Evolutionary conservation across 1,139 yeast species (phyloP).

Genomic region (Zygoascus sp.): DNA sequence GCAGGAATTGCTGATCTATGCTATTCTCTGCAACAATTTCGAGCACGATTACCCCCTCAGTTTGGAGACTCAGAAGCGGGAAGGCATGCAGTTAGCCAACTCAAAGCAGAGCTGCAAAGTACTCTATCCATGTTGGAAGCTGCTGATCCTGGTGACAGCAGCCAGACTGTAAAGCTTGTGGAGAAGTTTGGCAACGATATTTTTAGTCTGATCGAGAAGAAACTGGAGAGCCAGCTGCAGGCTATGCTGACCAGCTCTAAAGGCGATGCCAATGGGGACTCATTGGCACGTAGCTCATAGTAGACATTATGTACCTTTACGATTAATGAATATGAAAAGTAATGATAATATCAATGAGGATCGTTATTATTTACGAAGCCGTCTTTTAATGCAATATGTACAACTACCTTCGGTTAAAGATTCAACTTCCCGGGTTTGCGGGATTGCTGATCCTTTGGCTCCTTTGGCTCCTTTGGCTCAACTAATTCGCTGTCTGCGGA

Average conservation of each 20-base stretch:
- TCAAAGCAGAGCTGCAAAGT: conserved; percentile 22
- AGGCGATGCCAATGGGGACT: too few species aligned
- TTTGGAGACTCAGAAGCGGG: not conserved
- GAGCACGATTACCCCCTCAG: conserved; percentile 18
- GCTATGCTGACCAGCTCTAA: too few species aligned
- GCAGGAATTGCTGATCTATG: conserved; percentile 17
- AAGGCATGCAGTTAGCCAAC: conserved; percentile 14
- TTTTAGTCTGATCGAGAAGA: conserved; percentile 17
- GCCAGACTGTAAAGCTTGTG: conserved; percentile 17
- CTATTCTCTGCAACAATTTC: conserved; percentile 19
- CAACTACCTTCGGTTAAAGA: not conserved
- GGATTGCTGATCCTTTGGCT: not conserved
- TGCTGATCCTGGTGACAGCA: not conserved
- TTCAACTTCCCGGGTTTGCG: not conserved
- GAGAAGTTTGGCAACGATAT: conserved; percentile 26
- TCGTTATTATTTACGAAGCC: too few species aligned
- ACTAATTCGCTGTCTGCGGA: too few species aligned
- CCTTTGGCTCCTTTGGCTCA: not conserved
- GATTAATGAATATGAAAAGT: too few species aligned
- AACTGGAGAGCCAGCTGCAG: not conserved
- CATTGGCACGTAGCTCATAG: too few species aligned
- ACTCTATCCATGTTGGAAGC: conserved; percentile 22
- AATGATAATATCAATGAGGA: too few species aligned
- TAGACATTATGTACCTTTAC: too few species aligned
- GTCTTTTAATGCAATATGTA: too few species aligned